A percentile compares a stretch with the other conserved stretches of the same genome.
phyloP scores from a whole-genome alignment of 2,329 filamentous ascomycete species.

The Colletotrichum tamarilloi region DNA sequence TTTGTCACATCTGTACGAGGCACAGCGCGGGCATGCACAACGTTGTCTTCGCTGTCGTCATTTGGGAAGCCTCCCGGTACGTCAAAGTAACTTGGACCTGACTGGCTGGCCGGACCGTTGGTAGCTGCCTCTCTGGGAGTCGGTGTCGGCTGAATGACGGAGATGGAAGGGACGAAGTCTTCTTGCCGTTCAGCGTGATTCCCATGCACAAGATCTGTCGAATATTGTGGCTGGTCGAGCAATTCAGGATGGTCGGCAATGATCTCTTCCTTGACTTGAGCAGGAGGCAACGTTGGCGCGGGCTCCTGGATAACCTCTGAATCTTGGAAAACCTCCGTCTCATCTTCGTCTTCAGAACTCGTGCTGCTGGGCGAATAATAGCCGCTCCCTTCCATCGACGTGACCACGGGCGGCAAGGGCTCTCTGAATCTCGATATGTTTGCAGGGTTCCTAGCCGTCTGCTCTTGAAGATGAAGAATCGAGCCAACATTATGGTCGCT shows the following conservation, averaged over 20 bases:
- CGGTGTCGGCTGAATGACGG: constrained; percentile 58
- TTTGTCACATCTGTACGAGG: neutral
- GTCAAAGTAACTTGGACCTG: constrained; percentile 50
- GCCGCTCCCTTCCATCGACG: constrained; percentile 73
- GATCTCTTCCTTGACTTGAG: constrained; percentile 21
- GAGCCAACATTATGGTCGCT: constrained; percentile 70
- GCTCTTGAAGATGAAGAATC: constrained; percentile 63
- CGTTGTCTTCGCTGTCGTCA: constrained; percentile 44
- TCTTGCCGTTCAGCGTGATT: neutral
- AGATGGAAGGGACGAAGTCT: constrained; percentile 53
- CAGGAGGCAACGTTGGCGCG: constrained; percentile 13
- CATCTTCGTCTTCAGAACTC: constrained; percentile 53
- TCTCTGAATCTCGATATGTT: constrained; percentile 70
- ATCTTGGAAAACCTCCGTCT: constrained; percentile 32
- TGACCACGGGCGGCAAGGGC: constrained; percentile 77
- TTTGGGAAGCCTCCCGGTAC: constrained; percentile 71
- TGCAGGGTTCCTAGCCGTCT: constrained; percentile 62
- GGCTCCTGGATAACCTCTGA: constrained; percentile 12
- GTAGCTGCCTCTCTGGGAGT: constrained; percentile 35
- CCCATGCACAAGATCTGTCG: neutral
- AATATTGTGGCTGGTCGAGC: neutral
- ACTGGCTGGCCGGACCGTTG: constrained; percentile 5
- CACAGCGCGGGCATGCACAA: constrained; percentile 31
- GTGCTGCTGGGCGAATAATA: constrained; percentile 70
- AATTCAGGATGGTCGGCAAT: constrained; percentile 14